Base-by-base conservation (phyloP, 306 rosid species). In the Macrotyloma uniflorum region DNA sequence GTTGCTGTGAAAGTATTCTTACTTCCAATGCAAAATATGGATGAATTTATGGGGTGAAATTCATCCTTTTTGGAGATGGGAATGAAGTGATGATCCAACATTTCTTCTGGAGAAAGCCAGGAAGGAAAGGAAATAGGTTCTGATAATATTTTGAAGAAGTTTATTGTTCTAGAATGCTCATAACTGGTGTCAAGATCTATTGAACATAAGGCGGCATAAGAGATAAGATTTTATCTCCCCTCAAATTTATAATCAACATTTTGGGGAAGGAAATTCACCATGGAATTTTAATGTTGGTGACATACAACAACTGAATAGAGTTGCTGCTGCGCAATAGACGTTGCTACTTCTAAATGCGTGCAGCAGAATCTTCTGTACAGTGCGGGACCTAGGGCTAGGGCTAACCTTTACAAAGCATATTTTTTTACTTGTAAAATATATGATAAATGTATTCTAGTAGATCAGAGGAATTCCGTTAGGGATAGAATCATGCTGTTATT, bases 351-450 rank as follows among this genome's bases (percentile, higher is more conserved):
- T 53, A 67, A 68, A 61, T 68, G 43, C 59, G 38, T 42, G 85
- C 50, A n/a, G 82, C 53, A 45, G 57, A 66, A 74, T 24, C 83
- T 24, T 78, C 79, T 85, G 77, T 72, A 77, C 81, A 68, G 77
- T 49, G 64, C 45, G 50, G 78, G 71, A 82, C 80, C 32, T 74
- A 49, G 51, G 47, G 67, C 67, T 20, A 23, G 67, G 40, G 75
- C 61, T 65, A 84, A 88, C 50, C 26, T 63, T 61, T 68, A 50
- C 57, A 49, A 10, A 62, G 76, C 81, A 57, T 8, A 35, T 67
- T 49, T 26, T 1, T 54, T 75, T 74, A 22, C 28, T 8, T 55
- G 86, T 72, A 63, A 70, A 49, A 43, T 62, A 16, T 74, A 26
- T 77, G 33, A 22, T 53, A 45, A 71, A 53, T 72, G 81, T 64